Evolutionary conservation across 176 grass and related monocot species (phyloP), one percentile per base, ranked within the genome.

Genomic region (Aegilops tauschii): DNA sequence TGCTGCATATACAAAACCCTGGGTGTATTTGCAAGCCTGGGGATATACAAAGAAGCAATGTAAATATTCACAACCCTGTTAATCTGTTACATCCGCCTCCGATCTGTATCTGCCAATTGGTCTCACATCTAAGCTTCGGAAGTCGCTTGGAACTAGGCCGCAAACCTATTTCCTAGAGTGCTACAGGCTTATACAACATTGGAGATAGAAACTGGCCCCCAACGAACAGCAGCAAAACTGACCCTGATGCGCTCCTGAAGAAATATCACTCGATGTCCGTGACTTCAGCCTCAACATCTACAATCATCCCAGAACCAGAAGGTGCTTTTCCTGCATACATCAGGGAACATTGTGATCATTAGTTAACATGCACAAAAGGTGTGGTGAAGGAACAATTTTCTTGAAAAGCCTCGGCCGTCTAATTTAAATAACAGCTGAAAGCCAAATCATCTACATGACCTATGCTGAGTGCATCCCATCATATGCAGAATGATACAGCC

Each of bases 281-380:
- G 28, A 95, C 93, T 61, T 95, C 93, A 58, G 93, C 93, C 70
- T 95, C 93, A 1, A 95, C 73, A 14, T 95, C 93, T 67, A 95
- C 90, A 14, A 95, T 65, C 14, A 88, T 77, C 70, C 86, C 80
- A 18, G 90, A 70, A 65, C 72, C 69, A 61, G 90, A 90, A 50
- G 88, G 61, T 1, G 80, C 59, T 23, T 78, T 82, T 82, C 67
- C 88, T 95, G 84, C 69, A 74, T 36, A 30, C 9, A 56, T 18
- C 16, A 56, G 16, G 5, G 45, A 28, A 89, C 28, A 30, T 12
- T 65, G 65, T 27, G 31, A 63, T 71, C 2, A 8, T 37, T 28
- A 16, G 6, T 9, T 68, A 16, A 56, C 32, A 49, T 61, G 35
- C 52, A 56, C 52, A 9, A 16, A 17, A 28, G 13, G 20, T 12